Conservation (phyloP, 306 rosid species). For the Medicago arabica region DNA sequence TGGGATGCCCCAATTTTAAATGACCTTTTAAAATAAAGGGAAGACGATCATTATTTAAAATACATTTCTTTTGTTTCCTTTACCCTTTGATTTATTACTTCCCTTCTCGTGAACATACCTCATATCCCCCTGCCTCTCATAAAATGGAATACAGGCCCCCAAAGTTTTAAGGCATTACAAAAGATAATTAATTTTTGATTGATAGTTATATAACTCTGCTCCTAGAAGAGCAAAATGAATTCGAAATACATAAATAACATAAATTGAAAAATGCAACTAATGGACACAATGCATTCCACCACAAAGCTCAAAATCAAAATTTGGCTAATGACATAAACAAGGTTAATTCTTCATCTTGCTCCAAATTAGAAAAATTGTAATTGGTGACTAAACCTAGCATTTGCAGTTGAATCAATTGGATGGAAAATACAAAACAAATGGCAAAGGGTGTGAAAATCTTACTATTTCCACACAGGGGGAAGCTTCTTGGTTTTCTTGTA, state of each 20-base stretch:
- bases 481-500: slow-evolving; percentile 85
- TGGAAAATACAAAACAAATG: background rate
- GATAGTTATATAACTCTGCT: background rate
- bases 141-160: background rate
- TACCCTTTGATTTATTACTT: background rate
- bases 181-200: background rate
- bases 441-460: slow-evolving; percentile 1
- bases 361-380: background rate
- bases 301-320: background rate
- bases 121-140: background rate
- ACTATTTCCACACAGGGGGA: slow-evolving; percentile 77
- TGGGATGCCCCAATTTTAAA: background rate
- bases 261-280: background rate
- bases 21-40: background rate
- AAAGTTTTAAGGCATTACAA: background rate
- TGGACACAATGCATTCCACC: background rate
- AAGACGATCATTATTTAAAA: background rate
- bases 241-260: background rate
- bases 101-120: background rate
- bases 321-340: background rate
- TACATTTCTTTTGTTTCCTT: background rate
- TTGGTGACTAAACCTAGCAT: background rate
- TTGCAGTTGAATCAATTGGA: background rate
- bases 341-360: background rate
- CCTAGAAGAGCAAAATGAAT: background rate